phyloP scores from a whole-genome alignment of 306 rosid species.

The Rosa lucieae region DNA sequence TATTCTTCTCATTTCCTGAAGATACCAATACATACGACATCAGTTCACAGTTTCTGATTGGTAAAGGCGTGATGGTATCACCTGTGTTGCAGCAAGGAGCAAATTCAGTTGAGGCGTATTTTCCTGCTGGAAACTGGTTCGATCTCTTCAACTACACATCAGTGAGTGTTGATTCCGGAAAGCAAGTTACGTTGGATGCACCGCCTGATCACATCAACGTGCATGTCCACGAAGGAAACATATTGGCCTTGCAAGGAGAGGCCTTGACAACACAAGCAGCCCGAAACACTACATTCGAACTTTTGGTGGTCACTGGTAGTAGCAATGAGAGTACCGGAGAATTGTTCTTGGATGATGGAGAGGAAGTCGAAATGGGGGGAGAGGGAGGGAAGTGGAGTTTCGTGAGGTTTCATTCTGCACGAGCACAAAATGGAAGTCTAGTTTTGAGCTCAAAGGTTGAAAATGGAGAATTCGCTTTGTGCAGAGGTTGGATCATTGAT shows the following conservation, averaged over 20 bases:
- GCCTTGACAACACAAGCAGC: conserved; percentile 59
- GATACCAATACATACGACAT: conserved; percentile 59
- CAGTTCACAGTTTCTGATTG: conserved; percentile 69
- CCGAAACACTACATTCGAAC: conserved; percentile 55
- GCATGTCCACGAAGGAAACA: conserved; percentile 65
- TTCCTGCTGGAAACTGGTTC: conserved; percentile 87
- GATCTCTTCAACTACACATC: conserved; percentile 74
- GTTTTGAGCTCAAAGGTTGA: conserved; percentile 50
- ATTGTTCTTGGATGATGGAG: conserved; percentile 80
- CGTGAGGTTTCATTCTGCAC: conserved; percentile 40
- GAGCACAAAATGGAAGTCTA: conserved; percentile 17
- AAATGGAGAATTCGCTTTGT: conserved; percentile 57
- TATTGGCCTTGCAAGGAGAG: conserved; percentile 72
- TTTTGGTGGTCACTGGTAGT: conserved; percentile 52
- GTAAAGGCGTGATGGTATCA: conserved; percentile 74
- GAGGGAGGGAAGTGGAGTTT: conserved; percentile 58
- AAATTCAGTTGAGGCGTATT: conserved; percentile 64
- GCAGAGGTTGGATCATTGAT: conserved; percentile 55
- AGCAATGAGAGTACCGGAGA: conserved; percentile 46
- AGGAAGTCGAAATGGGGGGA: conserved; percentile 50
- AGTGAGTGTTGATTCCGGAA: conserved; percentile 47
- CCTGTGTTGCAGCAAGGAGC: conserved; percentile 64
- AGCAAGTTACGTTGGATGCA: conserved; percentile 55
- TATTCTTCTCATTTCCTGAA: conserved; percentile 88
- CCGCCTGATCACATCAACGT: conserved; percentile 74